Base-by-base conservation (phyloP, 768 basidiomycete species). In the Pleurotus giganteus region DNA sequence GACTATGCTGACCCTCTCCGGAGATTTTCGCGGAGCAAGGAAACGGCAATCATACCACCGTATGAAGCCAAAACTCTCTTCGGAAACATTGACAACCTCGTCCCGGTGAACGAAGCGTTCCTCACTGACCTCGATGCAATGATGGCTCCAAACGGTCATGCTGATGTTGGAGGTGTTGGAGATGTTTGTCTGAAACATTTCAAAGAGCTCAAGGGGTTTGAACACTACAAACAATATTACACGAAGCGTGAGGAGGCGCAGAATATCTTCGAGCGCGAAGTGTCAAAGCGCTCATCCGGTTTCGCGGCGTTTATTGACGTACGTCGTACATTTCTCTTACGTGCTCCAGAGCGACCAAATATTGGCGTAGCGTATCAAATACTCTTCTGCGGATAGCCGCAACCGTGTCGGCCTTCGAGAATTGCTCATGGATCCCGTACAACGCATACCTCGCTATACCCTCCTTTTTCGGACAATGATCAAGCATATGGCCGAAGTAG, bases 51-150 rank as follows among this genome's bases (percentile, higher is more conserved):
- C 61, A 81, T 99, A 42, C 88, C 90, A 1, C 71, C 84, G 19
- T 98, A 96, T 67, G 91, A 98, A 67, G 95, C 95, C 29, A 94
- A 91, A 60, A 91, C 84, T 1, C 78, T 99, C 21, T 98, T 99
- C 61, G 92, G 91, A 53, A 98, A 99, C 70, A 81, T 98, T 47
- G 95, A 98, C 68, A 86, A 83, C 49, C 79, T 99, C 19, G 69
- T 98, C 2, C 86, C 86, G 1, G 89, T 92, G n/a, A 94, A 98
- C 63, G 89, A 92, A 63, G 84, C 85, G 0, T 95, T 98, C 66
- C 73, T 98, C 32, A 67, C 71, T 1, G 91, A 95, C 64, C 73
- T 99, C 29, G 92, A 95, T 67, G 83, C 79, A 68, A 88, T 94
- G 85, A 58, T 84, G 31, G 74, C 74, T 4, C 81, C 82, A n/a